A percentile compares a stretch with the other conserved stretches of the same genome.
phyloP scores from a whole-genome alignment of 192 early-diverging fungal genomes.

The Coemansia sp. region DNA sequence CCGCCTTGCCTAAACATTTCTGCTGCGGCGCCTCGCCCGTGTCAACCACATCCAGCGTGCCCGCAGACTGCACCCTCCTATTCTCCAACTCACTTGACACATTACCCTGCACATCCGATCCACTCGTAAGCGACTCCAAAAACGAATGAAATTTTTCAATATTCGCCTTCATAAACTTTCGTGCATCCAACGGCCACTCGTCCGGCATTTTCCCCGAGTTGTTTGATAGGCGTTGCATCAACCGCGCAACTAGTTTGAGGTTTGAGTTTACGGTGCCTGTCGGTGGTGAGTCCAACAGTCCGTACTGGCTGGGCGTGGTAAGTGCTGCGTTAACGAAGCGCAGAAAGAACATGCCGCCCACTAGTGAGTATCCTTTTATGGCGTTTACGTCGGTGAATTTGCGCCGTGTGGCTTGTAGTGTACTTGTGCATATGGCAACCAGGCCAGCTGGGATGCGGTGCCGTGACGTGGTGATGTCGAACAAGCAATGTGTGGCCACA shows the following conservation, averaged over 20 bases:
- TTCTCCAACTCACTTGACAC: not conserved
- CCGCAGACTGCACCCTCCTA: slow-evolving; percentile 7
- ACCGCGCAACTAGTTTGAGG: slow-evolving; percentile 40
- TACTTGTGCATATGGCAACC: slow-evolving; percentile 40
- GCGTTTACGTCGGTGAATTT: slow-evolving; percentile 32
- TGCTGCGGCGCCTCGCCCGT: not conserved
- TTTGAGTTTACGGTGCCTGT: slow-evolving; percentile 29
- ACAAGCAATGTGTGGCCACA: slow-evolving; percentile 39
- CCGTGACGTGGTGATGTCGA: slow-evolving; percentile 34
- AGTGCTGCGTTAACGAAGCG: slow-evolving; percentile 50
- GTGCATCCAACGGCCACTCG: slow-evolving; percentile 43
- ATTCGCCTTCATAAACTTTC: slow-evolving; percentile 39
- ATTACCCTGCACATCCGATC: not conserved
- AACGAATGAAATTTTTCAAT: slow-evolving; percentile 27
- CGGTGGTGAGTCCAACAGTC: slow-evolving; percentile 23
- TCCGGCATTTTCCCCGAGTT: slow-evolving; percentile 38
- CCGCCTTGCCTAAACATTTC: not conserved
- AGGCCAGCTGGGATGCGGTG: slow-evolving; percentile 33
- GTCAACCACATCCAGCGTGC: not conserved
- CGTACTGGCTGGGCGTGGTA: slow-evolving; percentile 40
- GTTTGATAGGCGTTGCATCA: slow-evolving; percentile 49
- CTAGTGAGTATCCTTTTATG: slow-evolving; percentile 37
- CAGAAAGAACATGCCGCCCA: slow-evolving; percentile 50
- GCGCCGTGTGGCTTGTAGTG: slow-evolving; percentile 22
- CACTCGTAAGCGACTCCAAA: slow-evolving; percentile 28